Evolutionary conservation across 192 early-diverging fungal species (phyloP).

Genomic region (Dimargaris cristalligena): DNA sequence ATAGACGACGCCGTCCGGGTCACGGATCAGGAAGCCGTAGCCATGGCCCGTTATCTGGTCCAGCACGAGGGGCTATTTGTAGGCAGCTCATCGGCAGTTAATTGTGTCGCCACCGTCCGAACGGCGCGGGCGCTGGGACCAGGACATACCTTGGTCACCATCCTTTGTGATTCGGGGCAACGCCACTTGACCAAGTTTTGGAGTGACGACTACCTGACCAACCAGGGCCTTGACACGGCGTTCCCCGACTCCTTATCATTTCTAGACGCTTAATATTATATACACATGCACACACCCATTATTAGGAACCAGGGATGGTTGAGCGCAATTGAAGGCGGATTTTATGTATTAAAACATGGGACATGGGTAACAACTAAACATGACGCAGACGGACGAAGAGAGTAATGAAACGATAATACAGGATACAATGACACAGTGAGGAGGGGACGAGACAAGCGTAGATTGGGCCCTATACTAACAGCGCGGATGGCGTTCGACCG

Average conservation of each 20-base stretch:
- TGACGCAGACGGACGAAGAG: too few species aligned
- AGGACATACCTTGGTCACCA: slow-evolving; percentile 79
- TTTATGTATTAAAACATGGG: too few species aligned
- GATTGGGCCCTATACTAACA: too few species aligned
- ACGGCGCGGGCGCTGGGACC: slow-evolving; percentile 65
- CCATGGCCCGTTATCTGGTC: slow-evolving; percentile 77
- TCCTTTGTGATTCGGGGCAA: slow-evolving; percentile 80
- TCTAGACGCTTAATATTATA: neutral
- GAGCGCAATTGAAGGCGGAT: too few species aligned
- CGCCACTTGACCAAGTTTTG: slow-evolving; percentile 94
- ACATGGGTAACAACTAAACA: too few species aligned
- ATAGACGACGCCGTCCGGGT: slow-evolving; percentile 76
- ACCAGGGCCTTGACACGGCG: neutral
- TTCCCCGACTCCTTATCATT: neutral
- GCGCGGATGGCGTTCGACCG: too few species aligned
- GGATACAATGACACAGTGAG: too few species aligned
- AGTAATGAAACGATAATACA: too few species aligned
- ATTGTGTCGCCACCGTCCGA: slow-evolving; percentile 75
- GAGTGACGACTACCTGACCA: slow-evolving; percentile 19
- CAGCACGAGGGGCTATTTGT: slow-evolving; percentile 53
- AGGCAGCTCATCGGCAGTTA: slow-evolving; percentile 79
- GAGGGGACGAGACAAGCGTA: too few species aligned
- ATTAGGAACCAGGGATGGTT: too few species aligned
- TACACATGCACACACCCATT: too few species aligned
- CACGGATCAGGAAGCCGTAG: slow-evolving; percentile 70